Base-by-base conservation (phyloP, 768 basidiomycete species). In the Phylloporus sp. region DNA sequence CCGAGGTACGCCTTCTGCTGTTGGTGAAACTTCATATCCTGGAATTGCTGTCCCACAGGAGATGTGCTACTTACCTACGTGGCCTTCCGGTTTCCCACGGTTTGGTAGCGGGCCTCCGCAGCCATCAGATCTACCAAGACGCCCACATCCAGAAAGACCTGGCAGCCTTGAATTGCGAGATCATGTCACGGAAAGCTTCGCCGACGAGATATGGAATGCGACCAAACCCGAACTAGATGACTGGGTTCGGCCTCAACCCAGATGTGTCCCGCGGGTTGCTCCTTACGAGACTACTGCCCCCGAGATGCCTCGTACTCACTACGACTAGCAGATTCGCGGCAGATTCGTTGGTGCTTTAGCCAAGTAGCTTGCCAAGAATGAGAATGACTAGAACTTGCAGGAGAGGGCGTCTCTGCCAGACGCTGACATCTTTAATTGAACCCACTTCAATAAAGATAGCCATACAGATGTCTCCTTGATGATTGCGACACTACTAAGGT, bases 1-100 rank as follows among this genome's bases (percentile, higher is more conserved):
- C 66, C 38, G 74, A 78, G 67, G 78, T 79, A 50, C 5, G 71
- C 64, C 22, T 8, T 3, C 22, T 23, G 31, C 31, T 18, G 29
- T 15, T 20, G 5, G 10, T 22, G 29, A 31, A 31, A 42, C 9
- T 29, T 31, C 18, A 13, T 45, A 22, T 45, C 22, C 29, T 45
- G 16, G 22, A 13, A 6, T n/a, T 6, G 18, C 12, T 16, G 6
- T 9, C 27, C 5, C 29, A 31, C 15, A 45, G 44, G 44, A 45
- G 18, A 34, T 45, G 15, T 45, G 44, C 23, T 45, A 34, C 31
- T 24, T 45, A 6, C 31, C 44, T 22, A 45, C 44, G 22, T 45
- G 44, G 44, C 44, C 44, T 34, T 16, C 31, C 16, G 44, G 44
- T 9, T 45, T 45, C 16, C 44, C 44, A 12, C 18, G 27, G 9